Base-by-base conservation (phyloP, 2,329 filamentous ascomycete genomes). In the Coccinonectria pachysandricola region DNA sequence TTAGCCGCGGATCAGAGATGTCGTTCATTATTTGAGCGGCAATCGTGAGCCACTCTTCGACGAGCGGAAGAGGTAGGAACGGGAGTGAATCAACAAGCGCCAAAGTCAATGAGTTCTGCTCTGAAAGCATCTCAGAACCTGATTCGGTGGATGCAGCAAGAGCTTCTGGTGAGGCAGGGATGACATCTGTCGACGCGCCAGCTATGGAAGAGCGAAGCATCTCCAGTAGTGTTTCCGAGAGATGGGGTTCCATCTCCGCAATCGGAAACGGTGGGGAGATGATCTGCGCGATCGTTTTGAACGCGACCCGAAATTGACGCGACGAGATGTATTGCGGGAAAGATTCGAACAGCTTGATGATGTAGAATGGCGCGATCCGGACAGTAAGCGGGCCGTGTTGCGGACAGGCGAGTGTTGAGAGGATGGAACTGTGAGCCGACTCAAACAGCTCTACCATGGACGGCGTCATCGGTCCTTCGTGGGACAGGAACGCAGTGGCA, bases 271-370 rank as follows among this genome's bases (percentile, higher is more conserved):
- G 87, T 3, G 86, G 84, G 3, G 80, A 78, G 8, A 85, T 75
- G 32, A 92, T 78, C 43, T 80, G 79, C 52, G 93, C 73, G 23
- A 94, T 63, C 2, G 84, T 88, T 50, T 79, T 83, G 62, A 93
- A 87, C 8, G 86, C 87, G 7, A 94, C 65, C 15, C 86, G 73
- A 60, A 95, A 94, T 50, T 95, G 87, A 10, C 86, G 75, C 1
- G 82, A 68, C 0, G 83, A 87, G 12, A 94, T 73, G 32, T 79
- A 79, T 2, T 64, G 51, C 0, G 87, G 86, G 52, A 94, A 94
- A 1, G 84, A 77, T 12, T 70, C 64, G 46, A 93, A 82, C 0
- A 94, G 65, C 9, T 78, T 75, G 42, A 87, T 78, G 37, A 92
- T 75, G 54, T 95, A 94, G 46, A 83, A 83, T 0, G 85, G 83